Evolutionary conservation across 257 asterid genomes (phyloP), one percentile per base, ranked within the genome.

Genomic region (Solanum clarkiae): DNA sequence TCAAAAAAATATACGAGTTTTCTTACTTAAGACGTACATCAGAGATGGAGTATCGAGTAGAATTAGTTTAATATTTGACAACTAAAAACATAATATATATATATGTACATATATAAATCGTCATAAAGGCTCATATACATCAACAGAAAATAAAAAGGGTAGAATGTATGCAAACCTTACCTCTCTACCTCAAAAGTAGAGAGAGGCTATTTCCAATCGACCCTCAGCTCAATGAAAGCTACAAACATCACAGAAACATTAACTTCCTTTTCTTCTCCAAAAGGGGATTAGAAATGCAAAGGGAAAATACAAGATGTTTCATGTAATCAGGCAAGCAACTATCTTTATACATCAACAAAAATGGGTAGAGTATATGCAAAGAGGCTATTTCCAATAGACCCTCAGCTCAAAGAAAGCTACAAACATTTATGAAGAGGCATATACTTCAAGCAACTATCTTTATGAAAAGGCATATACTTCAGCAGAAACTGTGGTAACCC

Each of bases 321-420:
- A 95, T 85, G 92, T 93, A 95, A 83, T 89, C 87, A 82, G 95
- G 83, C 85, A 95, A 86, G 93, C 98, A 97, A 84, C 89, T 87
- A 40, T 89, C 87, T 77, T 88, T 80, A 22, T 92, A 93, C 45
- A 87, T 89, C 70, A 96, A 69, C 5, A 36, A 36, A 60, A 60
- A 60, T 6, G 10, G 29, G 29, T 26, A 26, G 29, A 26, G 29
- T 26, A 2, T 26, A 26, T 26, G 29, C 29, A 26, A 26, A 26
- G 29, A 60, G 8, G 16, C 32, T 10, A 60, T 60, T 60, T 60
- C 68, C 32, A 42, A 42, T 42, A 42, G 8, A 42, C 7, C 45
- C 32, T n/a, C 15, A 60, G 32, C 68, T 60, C 15, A 60, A 4
- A 0, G 68, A 60, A 10, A n/a, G 15, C 32, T 60, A 60, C 5